Percentiles rank a stretch among this genome's conserved stretches.
Conservation (phyloP, 768 basidiomycete genomes). For the Lentinula boryana region DNA sequence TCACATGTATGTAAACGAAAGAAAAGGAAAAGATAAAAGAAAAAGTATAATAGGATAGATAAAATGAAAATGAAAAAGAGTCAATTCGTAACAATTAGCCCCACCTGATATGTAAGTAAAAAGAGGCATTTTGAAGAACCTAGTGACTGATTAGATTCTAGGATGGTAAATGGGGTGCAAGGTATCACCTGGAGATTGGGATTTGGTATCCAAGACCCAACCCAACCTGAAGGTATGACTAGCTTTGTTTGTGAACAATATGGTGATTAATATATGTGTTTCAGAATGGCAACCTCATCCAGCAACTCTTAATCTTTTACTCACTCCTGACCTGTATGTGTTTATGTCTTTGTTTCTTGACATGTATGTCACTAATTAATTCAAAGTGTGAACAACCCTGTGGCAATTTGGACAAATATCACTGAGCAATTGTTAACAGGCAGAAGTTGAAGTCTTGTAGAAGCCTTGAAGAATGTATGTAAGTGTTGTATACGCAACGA, state of each 20-base stretch:
- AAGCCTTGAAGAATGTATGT: too few species aligned
- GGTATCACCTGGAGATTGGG: conserved; percentile 63
- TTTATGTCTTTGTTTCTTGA: neutral
- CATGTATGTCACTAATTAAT: neutral
- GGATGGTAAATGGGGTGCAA: conserved; percentile 49
- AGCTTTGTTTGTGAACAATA: neutral
- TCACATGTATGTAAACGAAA: too few species aligned
- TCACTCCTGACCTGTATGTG: conserved; percentile 25
- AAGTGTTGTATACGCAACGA: neutral
- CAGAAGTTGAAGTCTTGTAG: neutral
- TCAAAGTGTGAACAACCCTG: conserved; percentile 5
- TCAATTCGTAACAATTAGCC: too few species aligned
- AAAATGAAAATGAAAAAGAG: too few species aligned
- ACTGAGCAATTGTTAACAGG: neutral
- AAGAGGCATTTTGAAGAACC: neutral
- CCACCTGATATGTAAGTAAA: conserved; percentile 49
- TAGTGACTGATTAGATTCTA: conserved; percentile 13
- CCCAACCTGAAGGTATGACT: conserved; percentile 46
- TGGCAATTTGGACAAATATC: conserved; percentile 5
- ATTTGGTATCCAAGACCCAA: conserved; percentile 46
- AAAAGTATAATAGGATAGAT: too few species aligned
- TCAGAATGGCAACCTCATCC: conserved; percentile 29
- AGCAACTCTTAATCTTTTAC: conserved; percentile 23
- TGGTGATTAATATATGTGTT: neutral
- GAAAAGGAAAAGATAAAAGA: too few species aligned